Conservation (phyloP, 306 rosid genomes). For the Pterocarpus santalinus region DNA sequence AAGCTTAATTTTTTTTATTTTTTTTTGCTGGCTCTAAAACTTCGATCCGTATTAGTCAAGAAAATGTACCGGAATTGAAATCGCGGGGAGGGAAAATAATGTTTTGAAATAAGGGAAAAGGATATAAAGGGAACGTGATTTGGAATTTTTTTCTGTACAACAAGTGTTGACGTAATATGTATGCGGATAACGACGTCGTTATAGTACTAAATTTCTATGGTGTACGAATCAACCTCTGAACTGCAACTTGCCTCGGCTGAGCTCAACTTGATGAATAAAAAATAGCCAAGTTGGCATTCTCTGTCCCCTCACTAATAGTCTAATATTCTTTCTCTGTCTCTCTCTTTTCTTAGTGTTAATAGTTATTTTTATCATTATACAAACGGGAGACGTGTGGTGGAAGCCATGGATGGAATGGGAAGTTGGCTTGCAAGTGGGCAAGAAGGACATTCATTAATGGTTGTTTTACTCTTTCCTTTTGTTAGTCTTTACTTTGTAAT, state of each 20-base stretch:
- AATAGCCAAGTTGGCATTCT: constrained; percentile 54
- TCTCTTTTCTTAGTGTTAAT: background rate
- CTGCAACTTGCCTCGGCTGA: constrained; percentile 52
- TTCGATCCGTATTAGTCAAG: constrained; percentile 27
- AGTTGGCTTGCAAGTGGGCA: constrained; percentile 73
- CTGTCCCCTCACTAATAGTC: constrained; percentile 34
- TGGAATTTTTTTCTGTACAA: background rate
- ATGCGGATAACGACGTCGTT: constrained; percentile 34
- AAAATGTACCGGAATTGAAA: background rate
- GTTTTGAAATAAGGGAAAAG: background rate
- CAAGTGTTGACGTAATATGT: background rate
- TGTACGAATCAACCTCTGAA: constrained; percentile 53
- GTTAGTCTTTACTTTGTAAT: constrained; percentile 18
- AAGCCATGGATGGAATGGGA: constrained; percentile 42
- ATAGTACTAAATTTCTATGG: constrained; percentile 28
- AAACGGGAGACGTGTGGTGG: constrained; percentile 28
- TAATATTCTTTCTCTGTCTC: background rate
- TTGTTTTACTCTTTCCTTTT: constrained; percentile 28
- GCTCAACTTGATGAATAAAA: constrained; percentile 58
- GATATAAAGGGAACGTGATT: background rate
- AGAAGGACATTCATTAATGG: constrained; percentile 43
- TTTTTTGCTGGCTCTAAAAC: background rate
- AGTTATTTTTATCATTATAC: background rate
- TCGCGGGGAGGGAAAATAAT: background rate
- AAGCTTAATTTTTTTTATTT: constrained; percentile 16